phyloP scores from a whole-genome alignment of 2,329 filamentous ascomycete genomes.

The Simplicillium sp. region DNA sequence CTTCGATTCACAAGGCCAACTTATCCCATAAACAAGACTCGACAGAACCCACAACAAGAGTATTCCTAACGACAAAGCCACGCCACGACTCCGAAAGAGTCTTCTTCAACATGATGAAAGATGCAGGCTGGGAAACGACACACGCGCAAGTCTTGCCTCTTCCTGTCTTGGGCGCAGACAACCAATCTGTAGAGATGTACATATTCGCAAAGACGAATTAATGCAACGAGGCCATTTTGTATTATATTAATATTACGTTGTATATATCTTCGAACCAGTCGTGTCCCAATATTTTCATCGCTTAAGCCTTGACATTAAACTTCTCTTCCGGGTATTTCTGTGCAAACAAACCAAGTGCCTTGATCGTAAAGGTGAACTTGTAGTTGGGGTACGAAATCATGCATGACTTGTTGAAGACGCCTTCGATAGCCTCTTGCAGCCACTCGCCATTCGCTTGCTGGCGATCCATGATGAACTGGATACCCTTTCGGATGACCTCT shows the following conservation, averaged over 20 bases:
- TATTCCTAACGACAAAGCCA: slow-evolving; percentile 46
- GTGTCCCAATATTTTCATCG: too few relatives aligned
- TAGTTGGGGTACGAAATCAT: slow-evolving; percentile 99
- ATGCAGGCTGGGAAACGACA: slow-evolving; percentile 32
- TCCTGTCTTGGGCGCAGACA: slow-evolving; percentile 32
- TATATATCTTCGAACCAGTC: too few relatives aligned
- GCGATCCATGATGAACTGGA: slow-evolving; percentile 73
- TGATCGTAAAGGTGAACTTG: slow-evolving; percentile 92
- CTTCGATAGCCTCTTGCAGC: slow-evolving; percentile 91
- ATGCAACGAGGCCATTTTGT: neutral
- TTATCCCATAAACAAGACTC: neutral
- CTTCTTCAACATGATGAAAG: slow-evolving; percentile 36
- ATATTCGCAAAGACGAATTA: slow-evolving; percentile 29
- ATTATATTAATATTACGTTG: too few relatives aligned
- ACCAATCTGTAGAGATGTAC: slow-evolving; percentile 42
- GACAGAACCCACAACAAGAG: slow-evolving; percentile 21
- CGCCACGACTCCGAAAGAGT: slow-evolving; percentile 42
- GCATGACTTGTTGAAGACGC: slow-evolving; percentile 97
- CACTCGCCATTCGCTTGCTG: slow-evolving; percentile 89
- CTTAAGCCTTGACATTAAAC: slow-evolving; percentile 20
- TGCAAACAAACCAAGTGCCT: slow-evolving; percentile 85
- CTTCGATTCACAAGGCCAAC: slow-evolving; percentile 33
- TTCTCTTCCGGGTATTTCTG: slow-evolving; percentile 58
- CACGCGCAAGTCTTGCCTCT: slow-evolving; percentile 33
- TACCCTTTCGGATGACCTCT: slow-evolving; percentile 60